phyloP scores from a whole-genome alignment of 805 yeast species.

The Candida easanensis region DNA sequence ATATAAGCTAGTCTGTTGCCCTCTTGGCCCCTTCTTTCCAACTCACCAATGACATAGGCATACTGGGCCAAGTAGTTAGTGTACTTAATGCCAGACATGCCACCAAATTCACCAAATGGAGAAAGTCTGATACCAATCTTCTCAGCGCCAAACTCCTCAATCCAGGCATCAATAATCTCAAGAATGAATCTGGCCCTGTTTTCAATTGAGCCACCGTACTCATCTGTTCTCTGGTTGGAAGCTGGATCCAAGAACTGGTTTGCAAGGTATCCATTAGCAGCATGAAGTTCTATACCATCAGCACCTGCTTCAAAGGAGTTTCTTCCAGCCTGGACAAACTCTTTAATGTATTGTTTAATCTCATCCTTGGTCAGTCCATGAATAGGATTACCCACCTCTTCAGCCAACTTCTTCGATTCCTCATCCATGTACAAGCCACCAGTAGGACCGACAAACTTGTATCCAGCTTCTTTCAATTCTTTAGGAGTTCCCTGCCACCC shows the following conservation, averaged over 20 bases:
- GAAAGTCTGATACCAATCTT: conserved; percentile 45
- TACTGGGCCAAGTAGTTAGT: conserved; percentile 33
- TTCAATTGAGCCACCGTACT: conserved; percentile 44
- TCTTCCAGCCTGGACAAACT: conserved; percentile 33
- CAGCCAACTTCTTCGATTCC: conserved; percentile 32
- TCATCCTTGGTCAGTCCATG: conserved; percentile 34
- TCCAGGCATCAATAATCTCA: conserved; percentile 49
- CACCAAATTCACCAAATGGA: conserved; percentile 41
- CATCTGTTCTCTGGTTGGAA: conserved; percentile 35
- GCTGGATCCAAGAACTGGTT: conserved; percentile 38
- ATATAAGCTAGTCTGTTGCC: conserved; percentile 34
- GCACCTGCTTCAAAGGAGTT: conserved; percentile 38
- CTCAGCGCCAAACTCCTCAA: conserved; percentile 48
- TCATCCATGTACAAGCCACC: conserved; percentile 34
- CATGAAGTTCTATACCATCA: conserved; percentile 41
- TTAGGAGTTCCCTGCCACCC: conserved; percentile 40
- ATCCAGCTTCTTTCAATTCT: conserved; percentile 33
- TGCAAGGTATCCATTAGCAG: conserved; percentile 39
- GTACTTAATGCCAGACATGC: conserved; percentile 34
- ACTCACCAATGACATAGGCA: conserved; percentile 37
- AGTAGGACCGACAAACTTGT: conserved; percentile 35
- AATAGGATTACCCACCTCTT: conserved; percentile 27
- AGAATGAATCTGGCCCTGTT: conserved; percentile 39
- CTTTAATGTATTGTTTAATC: conserved; percentile 27
- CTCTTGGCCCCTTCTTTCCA: conserved; percentile 34